phyloP scores from a whole-genome alignment of 2,329 filamentous ascomycete species.

The Knufia petricola region DNA sequence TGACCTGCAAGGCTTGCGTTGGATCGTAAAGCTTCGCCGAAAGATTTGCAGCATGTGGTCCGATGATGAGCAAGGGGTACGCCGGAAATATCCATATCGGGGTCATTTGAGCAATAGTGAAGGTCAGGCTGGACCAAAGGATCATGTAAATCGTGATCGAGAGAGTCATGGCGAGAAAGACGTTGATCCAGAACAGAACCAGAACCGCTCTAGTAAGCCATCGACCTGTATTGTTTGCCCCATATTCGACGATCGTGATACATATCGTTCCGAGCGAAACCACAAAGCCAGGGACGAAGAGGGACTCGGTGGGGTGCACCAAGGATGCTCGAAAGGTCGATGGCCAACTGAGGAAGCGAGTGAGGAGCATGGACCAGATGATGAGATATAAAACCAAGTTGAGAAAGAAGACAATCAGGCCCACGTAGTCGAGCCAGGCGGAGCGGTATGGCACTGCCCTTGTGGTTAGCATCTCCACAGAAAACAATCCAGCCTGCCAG shows the following conservation, averaged over 20 bases:
- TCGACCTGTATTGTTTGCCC: slow-evolving; percentile 48
- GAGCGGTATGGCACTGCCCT: slow-evolving; percentile 43
- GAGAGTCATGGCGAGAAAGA: slow-evolving; percentile 54
- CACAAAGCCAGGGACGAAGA: slow-evolving; percentile 62
- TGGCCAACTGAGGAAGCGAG: slow-evolving; percentile 60
- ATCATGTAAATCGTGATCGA: slow-evolving; percentile 66
- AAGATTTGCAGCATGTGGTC: slow-evolving; percentile 58
- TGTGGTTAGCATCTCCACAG: slow-evolving; percentile 31
- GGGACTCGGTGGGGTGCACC: slow-evolving; percentile 64
- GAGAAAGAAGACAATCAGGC: slow-evolving; percentile 51
- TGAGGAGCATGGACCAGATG: slow-evolving; percentile 53
- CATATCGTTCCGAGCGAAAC: slow-evolving; percentile 66
- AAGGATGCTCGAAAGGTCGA: slow-evolving; percentile 63
- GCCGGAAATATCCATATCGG: slow-evolving; percentile 82
- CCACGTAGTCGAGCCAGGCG: slow-evolving; percentile 49
- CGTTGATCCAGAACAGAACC: slow-evolving; percentile 66
- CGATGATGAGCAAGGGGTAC: slow-evolving; percentile 69
- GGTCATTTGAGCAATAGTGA: slow-evolving; percentile 74
- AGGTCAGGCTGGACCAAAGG: slow-evolving; percentile 57
- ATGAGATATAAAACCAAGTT: slow-evolving; percentile 54
- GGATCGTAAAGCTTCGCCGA: slow-evolving; percentile 37
- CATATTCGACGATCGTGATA: slow-evolving; percentile 71
- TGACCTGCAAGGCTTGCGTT: slow-evolving; percentile 41
- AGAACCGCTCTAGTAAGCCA: slow-evolving; percentile 56
- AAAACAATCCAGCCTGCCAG: slow-evolving; percentile 38